phyloP scores from a whole-genome alignment of 345 rosid species.

The Lepidium africanum region DNA sequence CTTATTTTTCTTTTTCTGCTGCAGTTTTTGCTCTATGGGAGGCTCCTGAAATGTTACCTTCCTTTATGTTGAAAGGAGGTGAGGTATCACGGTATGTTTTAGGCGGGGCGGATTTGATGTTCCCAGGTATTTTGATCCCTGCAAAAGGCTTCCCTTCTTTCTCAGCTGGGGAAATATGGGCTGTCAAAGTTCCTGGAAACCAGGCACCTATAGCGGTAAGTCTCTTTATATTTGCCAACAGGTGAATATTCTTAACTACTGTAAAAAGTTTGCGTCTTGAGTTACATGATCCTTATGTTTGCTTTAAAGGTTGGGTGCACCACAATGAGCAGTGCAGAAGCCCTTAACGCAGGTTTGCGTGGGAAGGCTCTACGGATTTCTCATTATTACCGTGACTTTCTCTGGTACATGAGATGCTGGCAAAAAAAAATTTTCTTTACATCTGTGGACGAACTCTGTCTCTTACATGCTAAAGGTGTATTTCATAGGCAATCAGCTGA shows the following conservation, averaged over 20 bases:
- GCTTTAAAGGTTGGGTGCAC: constrained; percentile 74
- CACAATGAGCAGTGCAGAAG: constrained; percentile 72
- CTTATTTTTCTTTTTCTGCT: not conserved
- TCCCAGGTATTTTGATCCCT: constrained; percentile 75
- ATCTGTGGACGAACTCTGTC: not conserved
- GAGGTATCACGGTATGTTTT: constrained; percentile 83
- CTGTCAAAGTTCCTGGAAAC: constrained; percentile 92
- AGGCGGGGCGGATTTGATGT: constrained; percentile 99
- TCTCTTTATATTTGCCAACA: not conserved
- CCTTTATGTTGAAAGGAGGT: constrained; percentile 73
- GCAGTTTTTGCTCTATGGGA: constrained; percentile 96
- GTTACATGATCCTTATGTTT: constrained; percentile 13
- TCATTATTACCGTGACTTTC: constrained; percentile 75
- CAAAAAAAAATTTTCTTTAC: not conserved
- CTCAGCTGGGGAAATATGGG: constrained; percentile 76
- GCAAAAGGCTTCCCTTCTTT: constrained; percentile 67
- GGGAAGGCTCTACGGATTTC: constrained; percentile 87
- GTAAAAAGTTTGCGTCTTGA: not conserved
- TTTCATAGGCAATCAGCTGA: constrained; percentile 72
- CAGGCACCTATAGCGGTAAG: constrained; percentile 84
- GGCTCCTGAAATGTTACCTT: constrained; percentile 74
- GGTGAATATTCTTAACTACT: not conserved
- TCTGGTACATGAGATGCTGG: constrained; percentile 45
- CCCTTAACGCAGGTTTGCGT: constrained; percentile 78
- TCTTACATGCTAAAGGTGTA: constrained; percentile 24